phyloP scores from a whole-genome alignment of 2,329 filamentous ascomycete genomes.

The Setomelanomma holmii region DNA sequence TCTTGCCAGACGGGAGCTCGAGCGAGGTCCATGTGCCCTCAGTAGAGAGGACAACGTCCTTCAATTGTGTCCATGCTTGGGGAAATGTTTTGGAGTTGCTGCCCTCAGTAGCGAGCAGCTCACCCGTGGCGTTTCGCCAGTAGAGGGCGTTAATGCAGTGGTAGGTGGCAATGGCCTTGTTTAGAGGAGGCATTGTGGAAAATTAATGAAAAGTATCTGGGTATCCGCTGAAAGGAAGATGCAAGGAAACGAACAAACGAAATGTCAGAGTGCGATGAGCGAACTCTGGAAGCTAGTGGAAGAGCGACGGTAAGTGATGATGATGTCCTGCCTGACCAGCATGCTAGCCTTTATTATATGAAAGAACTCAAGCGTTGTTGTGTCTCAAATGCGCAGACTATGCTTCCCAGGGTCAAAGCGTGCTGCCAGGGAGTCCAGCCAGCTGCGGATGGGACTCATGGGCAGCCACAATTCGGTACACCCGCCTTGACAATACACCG shows the following conservation, averaged over 20 bases:
- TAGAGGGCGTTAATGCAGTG: constrained; percentile 39
- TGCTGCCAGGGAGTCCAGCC: constrained; percentile 11
- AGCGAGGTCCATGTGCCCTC: constrained; percentile 21
- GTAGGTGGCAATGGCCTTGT: constrained; percentile 38
- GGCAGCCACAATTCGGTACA: constrained; percentile 21
- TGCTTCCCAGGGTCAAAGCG: constrained; percentile 14
- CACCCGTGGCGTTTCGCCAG: constrained; percentile 31
- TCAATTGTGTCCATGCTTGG: constrained; percentile 28
- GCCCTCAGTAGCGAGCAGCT: constrained; percentile 34
- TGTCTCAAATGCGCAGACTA: constrained; percentile 16
- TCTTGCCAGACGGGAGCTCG: constrained; percentile 31
- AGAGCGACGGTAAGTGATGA: constrained; percentile 13
- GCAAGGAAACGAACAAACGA: constrained; percentile 13
- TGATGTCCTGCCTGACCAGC: constrained; percentile 5
- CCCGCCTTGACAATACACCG: constrained; percentile 18
- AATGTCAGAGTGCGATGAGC: constrained; percentile 4
- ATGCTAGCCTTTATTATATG: constrained; percentile 25
- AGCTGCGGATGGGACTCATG: constrained; percentile 25
- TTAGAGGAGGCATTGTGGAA: constrained; percentile 34
- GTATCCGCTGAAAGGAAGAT: constrained; percentile 10
- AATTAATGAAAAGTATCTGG: constrained; percentile 10
- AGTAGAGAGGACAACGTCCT: constrained; percentile 21
- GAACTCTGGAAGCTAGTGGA: constrained; percentile 9
- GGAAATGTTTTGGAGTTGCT: constrained; percentile 28
- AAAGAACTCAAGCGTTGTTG: constrained; percentile 18